These are phyloP conservation scores for Pythium myriotylum DNA, from an alignment of 352 stramenopile species.

Conservation along the genomic window DNA sequence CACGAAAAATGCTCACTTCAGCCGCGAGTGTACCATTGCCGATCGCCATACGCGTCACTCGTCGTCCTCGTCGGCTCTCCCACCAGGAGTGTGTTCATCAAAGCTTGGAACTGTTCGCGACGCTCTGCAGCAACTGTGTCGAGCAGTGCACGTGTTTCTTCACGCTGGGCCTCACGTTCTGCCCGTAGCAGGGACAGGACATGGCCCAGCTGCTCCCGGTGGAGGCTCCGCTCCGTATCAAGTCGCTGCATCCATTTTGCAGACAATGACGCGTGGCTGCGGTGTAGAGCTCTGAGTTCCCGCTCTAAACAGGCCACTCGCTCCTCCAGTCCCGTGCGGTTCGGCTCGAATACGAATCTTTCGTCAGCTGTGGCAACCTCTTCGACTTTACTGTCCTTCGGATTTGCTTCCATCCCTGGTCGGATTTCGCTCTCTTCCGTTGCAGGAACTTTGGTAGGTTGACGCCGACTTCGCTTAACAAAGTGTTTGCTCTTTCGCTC, in stretches of 20 bases:
- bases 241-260: slow-evolving; percentile 10
- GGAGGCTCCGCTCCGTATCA: slow-evolving; percentile 4
- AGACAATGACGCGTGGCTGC: not conserved
- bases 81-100: not conserved
- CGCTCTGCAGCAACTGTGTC: slow-evolving; percentile 10
- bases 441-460: not conserved
- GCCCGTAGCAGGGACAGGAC: slow-evolving; percentile 1
- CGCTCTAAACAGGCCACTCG: not conserved
- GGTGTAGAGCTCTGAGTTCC: not conserved
- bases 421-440: not conserved
- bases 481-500: not conserved
- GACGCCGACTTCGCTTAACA: not conserved
- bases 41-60: no score
- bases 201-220: slow-evolving; percentile 2
- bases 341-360: not conserved
- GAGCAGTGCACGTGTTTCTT: slow-evolving; percentile 2
- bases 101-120: not conserved
- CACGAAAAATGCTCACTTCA: no score
- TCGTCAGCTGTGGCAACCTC: no score
- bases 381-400: no score
- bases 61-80: no score
- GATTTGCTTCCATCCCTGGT: no score
- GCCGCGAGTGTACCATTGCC: no score
- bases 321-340: not conserved
- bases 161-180: slow-evolving; percentile 12